phyloP scores from a whole-genome alignment of 83 land plant genomes.

The Picea engelmannii region DNA sequence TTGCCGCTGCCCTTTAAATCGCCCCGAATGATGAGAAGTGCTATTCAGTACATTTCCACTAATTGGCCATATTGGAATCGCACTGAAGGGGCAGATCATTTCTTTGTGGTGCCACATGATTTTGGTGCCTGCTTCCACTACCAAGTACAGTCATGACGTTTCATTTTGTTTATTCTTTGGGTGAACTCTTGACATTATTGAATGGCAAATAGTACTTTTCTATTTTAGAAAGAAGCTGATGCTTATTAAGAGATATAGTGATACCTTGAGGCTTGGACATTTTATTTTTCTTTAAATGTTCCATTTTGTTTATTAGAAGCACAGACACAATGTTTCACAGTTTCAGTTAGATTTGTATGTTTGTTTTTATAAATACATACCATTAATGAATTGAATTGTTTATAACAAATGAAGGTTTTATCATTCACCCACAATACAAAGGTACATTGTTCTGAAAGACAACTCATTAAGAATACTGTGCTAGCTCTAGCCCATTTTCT shows the following conservation, averaged over 20 bases:
- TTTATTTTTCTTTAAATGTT: neutral
- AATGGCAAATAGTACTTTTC: neutral
- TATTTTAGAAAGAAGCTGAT: neutral
- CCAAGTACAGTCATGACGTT: constrained; percentile 33
- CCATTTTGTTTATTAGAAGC: neutral
- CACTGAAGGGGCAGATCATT: constrained; percentile 82
- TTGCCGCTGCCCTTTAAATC: constrained; percentile 85
- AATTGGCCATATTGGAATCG: constrained; percentile 88
- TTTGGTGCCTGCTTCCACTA: constrained; percentile 90
- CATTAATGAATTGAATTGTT: neutral
- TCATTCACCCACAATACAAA: neutral
- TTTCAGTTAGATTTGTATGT: neutral
- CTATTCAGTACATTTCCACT: constrained; percentile 60
- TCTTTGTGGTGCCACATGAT: constrained; percentile 84
- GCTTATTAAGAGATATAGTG: neutral
- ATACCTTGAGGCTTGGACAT: neutral
- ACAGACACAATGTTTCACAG: neutral
- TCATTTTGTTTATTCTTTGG: constrained; percentile 3
- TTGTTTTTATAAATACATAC: neutral
- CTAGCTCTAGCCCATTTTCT: neutral
- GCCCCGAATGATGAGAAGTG: constrained; percentile 87
- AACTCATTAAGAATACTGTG: neutral
- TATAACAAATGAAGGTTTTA: neutral
- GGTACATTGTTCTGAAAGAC: neutral
- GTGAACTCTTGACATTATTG: neutral